Conservation (phyloP, 2,329 filamentous ascomycete genomes). For the Penicillium digitatum region DNA sequence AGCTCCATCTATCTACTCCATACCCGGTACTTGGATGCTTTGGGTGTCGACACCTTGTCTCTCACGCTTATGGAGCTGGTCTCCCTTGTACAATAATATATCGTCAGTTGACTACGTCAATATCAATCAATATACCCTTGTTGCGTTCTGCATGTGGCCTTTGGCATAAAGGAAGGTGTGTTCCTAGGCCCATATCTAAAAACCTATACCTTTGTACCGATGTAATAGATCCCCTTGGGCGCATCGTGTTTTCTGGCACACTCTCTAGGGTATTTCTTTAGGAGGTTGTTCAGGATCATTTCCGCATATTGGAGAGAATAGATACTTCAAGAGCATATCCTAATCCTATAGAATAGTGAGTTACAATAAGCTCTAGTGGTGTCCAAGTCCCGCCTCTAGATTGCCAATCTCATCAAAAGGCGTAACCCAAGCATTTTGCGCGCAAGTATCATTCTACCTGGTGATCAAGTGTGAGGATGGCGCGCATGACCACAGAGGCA, state of each 20-base stretch:
- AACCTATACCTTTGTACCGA: neutral
- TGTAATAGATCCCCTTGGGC: neutral
- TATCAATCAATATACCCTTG: conserved; percentile 11
- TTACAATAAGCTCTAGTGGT: neutral
- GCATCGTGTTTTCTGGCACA: neutral
- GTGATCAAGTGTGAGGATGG: conserved; percentile 1
- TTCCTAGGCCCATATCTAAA: neutral
- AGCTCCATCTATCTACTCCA: neutral
- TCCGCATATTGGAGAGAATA: neutral
- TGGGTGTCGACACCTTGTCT: neutral
- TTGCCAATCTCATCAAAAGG: neutral
- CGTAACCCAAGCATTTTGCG: neutral
- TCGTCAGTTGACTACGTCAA: neutral
- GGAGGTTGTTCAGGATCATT: neutral
- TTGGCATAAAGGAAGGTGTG: neutral
- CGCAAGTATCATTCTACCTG: neutral
- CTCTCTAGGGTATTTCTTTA: neutral
- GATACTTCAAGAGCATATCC: neutral
- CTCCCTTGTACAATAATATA: conserved; percentile 10
- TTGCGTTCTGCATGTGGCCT: neutral
- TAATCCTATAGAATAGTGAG: neutral
- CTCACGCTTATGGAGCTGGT: conserved; percentile 3
- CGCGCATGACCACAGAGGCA: conserved; percentile 2
- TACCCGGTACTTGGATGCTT: neutral
- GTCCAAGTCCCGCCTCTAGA: neutral